Conservation (phyloP, 163 green algal genomes). For the Scenedesmus sp. region DNA sequence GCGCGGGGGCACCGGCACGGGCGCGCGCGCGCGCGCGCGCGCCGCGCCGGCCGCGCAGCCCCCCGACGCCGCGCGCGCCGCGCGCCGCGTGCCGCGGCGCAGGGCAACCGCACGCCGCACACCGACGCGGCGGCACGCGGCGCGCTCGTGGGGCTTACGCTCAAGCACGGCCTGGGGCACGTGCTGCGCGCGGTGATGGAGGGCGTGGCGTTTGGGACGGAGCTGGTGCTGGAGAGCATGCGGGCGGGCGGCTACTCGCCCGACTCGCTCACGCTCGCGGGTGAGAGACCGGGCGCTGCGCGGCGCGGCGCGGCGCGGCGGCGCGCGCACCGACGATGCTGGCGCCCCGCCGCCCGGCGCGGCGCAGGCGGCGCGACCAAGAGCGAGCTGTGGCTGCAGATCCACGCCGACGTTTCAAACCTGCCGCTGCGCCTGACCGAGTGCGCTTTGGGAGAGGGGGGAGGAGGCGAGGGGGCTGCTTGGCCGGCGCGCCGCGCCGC, state of each 20-base stretch:
- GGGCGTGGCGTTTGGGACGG: conserved; percentile 74
- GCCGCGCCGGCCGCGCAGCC: too few relatives aligned
- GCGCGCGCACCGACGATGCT: too few relatives aligned
- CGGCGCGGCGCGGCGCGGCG: too few relatives aligned
- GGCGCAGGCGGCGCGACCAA: conserved; percentile 69
- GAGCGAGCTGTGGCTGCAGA: conserved; percentile 79
- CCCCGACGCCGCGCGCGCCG: too few relatives aligned
- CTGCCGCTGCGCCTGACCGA: conserved; percentile 75
- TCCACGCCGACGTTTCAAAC: conserved; percentile 77
- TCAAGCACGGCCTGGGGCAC: conserved; percentile 75
- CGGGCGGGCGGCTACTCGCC: conserved; percentile 48
- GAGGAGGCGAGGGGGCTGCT: too few relatives aligned
- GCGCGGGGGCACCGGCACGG: too few relatives aligned
- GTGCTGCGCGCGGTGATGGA: conserved; percentile 78
- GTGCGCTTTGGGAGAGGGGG: too few relatives aligned
- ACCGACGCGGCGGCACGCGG: conserved; percentile 78
- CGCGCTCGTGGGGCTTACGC: conserved; percentile 74
- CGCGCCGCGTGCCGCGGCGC: too few relatives aligned
- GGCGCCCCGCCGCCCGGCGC: too few relatives aligned
- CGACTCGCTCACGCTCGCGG: conserved; percentile 34
- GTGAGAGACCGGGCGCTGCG: too few relatives aligned
- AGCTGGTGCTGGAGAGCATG: conserved; percentile 82
- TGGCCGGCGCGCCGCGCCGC: too few relatives aligned
- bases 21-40: too few relatives aligned
- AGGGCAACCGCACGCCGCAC: conserved; percentile 86